Base-by-base conservation (phyloP, 257 asterid genomes). In the Paulownia fortunei region DNA sequence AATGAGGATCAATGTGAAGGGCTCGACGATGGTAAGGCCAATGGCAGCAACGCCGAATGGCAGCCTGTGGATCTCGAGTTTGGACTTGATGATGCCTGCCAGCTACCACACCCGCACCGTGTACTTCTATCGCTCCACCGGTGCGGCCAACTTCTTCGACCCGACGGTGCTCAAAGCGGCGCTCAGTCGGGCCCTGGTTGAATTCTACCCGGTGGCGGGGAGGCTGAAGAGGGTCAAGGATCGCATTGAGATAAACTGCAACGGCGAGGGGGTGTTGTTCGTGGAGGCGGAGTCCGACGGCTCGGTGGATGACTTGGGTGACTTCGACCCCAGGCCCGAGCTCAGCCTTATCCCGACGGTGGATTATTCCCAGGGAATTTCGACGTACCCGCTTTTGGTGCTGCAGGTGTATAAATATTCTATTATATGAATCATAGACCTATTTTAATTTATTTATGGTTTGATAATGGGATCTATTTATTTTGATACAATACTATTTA, bases 221-320 rank as follows among this genome's bases (percentile, higher is more conserved):
- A 80, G 97, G 54, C 69, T 91, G 30, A 82, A 77, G 73, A 79
- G 87, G 47, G 89, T 86, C n/a, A 84, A 80, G 19, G 89, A 87
- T 0, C 90, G 92, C 9, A 75, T 89, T 5, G 90, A 87, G 84
- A 86, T 91, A 55, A 85, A 89, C 32, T 92, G 97, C 52, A 84
- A 87, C n/a, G 92, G 84, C 1, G 85, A 85, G 39, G 97, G 97
- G 0, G 87, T 90, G 73, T 83, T 92, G 19, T 66, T 90, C 4
- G 92, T 90, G 51, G 96, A 86, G 79, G 97, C 94, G 4, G 94
- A 87, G 59, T 80, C 86, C 9, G 90, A 88, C 23, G 91, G 92
- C 0, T 39, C 58, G 5, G 81, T 89, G 8, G 96, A 88, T 30
- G 91, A 92, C 56, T 89, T 74, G 32, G 97, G 92, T 3, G 94